Conservation (phyloP, 2,329 filamentous ascomycete genomes). For the Fusarium tjaetaba region DNA sequence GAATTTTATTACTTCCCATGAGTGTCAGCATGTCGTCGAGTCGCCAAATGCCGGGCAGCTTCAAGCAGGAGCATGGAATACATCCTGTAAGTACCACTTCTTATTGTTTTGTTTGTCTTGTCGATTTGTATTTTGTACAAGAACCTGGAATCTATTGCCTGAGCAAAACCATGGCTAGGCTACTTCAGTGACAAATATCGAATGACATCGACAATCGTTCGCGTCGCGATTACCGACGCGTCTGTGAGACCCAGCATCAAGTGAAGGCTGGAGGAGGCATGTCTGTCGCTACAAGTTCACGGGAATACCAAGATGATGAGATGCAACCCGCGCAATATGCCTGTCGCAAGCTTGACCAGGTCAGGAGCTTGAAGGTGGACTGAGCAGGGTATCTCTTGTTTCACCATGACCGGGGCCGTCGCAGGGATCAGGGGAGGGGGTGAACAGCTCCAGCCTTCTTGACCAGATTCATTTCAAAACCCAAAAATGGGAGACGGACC, state of each 20-base stretch:
- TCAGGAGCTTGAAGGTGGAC: conserved; percentile 54
- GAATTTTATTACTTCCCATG: conserved; percentile 28
- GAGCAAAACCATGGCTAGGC: neutral
- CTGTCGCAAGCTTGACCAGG: conserved; percentile 58
- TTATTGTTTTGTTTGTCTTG: neutral
- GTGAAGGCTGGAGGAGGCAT: conserved; percentile 30
- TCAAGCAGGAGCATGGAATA: conserved; percentile 45
- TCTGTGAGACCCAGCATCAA: conserved; percentile 30
- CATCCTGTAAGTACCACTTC: conserved; percentile 43
- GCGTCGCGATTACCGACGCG: conserved; percentile 27
- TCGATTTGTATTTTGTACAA: neutral
- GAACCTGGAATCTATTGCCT: neutral
- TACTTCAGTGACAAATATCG: neutral
- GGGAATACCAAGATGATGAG: conserved; percentile 37
- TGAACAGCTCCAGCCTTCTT: conserved; percentile 21
- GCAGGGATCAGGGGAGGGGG: conserved; percentile 43
- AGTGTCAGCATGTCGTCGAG: conserved; percentile 46
- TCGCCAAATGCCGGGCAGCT: conserved; percentile 43
- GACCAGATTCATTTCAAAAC: conserved; percentile 35
- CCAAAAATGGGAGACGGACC: conserved; percentile 32
- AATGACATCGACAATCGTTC: conserved; percentile 10
- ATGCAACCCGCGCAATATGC: conserved; percentile 34
- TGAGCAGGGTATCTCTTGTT: conserved; percentile 63
- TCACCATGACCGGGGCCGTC: conserved; percentile 58
- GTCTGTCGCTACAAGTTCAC: conserved; percentile 19